Percentiles rank a stretch among this genome's conserved stretches.
phyloP scores from a whole-genome alignment of 116 monocot species.

The Zostera marina region DNA sequence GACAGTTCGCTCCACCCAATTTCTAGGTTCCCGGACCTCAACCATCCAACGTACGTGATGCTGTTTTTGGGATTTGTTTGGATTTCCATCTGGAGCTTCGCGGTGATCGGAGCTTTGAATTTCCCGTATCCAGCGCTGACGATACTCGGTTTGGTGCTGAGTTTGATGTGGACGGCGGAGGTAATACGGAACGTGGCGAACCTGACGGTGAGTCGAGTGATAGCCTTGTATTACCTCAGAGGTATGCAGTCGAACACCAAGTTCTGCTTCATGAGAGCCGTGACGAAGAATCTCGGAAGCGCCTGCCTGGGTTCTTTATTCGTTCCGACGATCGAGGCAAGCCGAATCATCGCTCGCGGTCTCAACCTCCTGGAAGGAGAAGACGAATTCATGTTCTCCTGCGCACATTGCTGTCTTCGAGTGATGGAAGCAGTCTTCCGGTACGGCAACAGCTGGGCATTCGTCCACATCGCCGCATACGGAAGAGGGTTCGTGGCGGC shows the following conservation, averaged over 20 bases:
- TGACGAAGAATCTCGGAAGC: conserved; percentile 69
- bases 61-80: conserved; percentile 55
- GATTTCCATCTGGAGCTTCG: conserved; percentile 83
- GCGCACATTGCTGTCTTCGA: conserved; percentile 85
- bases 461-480: conserved; percentile 85
- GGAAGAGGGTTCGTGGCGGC: conserved; percentile 81
- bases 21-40: conserved; percentile 41
- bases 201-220: conserved; percentile 67
- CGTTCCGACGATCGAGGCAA: conserved; percentile 76
- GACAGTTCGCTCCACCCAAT: conserved; percentile 37
- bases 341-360: conserved; percentile 62
- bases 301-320: conserved; percentile 82
- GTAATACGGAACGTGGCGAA: conserved; percentile 91
- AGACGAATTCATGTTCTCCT: conserved; percentile 98
- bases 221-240: conserved; percentile 84
- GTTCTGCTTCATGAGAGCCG: conserved; percentile 80
- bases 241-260: conserved; percentile 78
- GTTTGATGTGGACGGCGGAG: conserved; percentile 88
- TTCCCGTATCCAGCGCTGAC: conserved; percentile 67
- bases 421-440: conserved; percentile 85
- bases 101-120: conserved; percentile 69
- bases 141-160: conserved; percentile 47
- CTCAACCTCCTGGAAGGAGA: conserved; percentile 91
- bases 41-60: conserved; percentile 70
- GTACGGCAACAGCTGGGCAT: conserved; percentile 99